Base-by-base conservation (phyloP, 164 flowering plant genomes). In the Berberis vulgaris region DNA sequence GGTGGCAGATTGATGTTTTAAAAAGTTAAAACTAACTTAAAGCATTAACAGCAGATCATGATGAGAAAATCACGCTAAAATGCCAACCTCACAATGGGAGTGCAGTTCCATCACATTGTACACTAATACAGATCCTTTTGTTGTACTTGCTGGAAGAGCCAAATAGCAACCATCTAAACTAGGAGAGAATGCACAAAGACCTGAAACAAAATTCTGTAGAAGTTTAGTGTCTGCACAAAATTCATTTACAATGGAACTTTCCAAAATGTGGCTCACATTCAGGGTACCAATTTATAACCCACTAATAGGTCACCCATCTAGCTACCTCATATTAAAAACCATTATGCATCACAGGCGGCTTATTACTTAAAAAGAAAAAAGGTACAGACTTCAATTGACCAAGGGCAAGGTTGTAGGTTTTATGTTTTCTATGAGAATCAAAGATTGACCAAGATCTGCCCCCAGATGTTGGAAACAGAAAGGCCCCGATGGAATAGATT, bases 131-230 rank as follows among this genome's bases (percentile, higher is more conserved):
- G 96, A 82, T 62, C 98, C 98, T 69, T 73, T 81, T 61, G 82
- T 75, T 58, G 82, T 75, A 79, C 88, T 88, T 46, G 98, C 93
- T 57, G 98, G 98, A 81, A 92, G 77, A 71, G 98, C 98, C 74
- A 92, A 74, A 76, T 74, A 89, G 79, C 95, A 85, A 59, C 82
- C 86, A 71, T 86, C 91, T 76, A 80, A 63, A 79, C 76, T 76
- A 46, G 89, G 85, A 45, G 95, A 92, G 76, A 92, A 89, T 63
- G 91, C 95, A 80, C 89, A 89, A 40, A 89, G 83, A 61, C 98
- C 98, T 92, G 79, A 49, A 66, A 67, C 11, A 54, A 43, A 52
- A 52, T 10, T 49, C 47, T 12, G 45, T 44, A 26, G 49, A 66
- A 54, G 41, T 39, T 55, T 2, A 60, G 10, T 49, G 46, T 57